Base-by-base conservation (phyloP, 83 land plant genomes). In the Thuja plicata region DNA sequence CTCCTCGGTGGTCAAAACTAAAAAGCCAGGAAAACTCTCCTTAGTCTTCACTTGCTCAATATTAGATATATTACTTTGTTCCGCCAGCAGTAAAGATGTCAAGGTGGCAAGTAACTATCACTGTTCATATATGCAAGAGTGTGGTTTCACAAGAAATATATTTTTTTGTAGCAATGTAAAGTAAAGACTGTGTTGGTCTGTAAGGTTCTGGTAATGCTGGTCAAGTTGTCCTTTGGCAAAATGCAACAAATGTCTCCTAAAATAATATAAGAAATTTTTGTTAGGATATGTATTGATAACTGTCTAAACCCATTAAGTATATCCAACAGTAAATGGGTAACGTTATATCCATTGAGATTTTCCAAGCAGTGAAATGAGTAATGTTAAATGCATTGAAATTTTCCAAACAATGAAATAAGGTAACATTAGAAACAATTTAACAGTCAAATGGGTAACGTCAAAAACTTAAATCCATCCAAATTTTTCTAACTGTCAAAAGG, bases 221-320 rank as follows among this genome's bases (percentile, higher is more conserved):
- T 91, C 91, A 41, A 92, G 87, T 40, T 91, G 88, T 21, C 93
- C 92, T 55, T 89, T 88, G 8, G 90, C 89, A 87, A 91, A 91
- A 21, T 84, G 92, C 90, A 92, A 87, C 37, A 52, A 88, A 48
- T 92, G 93, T 6, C 88, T 71, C 87, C 92, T 92, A 87, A 21
- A 17, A 54, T 54, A 32, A 15, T 24, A 81, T 83, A 86, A 60
- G 21, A 38, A 1, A 6, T 79, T 3, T 3, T 0, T 10, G 57
- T 54, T 54, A 54, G 57, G 17, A 3, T 54, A 2, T 15, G 57
- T 54, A 54, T 16, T 54, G 17, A 16, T 15, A 54, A 10, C 4
- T 54, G 3, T 54, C 17, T 54, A 54, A 54, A 16, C 16, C 19
- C 0, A 54, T 54, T 54, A 10, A 16, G 3, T 3, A 2, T 52